These are phyloP conservation scores for Candida glaebosa DNA, from an alignment of 805 yeast genomes.

Conservation along the genomic window DNA sequence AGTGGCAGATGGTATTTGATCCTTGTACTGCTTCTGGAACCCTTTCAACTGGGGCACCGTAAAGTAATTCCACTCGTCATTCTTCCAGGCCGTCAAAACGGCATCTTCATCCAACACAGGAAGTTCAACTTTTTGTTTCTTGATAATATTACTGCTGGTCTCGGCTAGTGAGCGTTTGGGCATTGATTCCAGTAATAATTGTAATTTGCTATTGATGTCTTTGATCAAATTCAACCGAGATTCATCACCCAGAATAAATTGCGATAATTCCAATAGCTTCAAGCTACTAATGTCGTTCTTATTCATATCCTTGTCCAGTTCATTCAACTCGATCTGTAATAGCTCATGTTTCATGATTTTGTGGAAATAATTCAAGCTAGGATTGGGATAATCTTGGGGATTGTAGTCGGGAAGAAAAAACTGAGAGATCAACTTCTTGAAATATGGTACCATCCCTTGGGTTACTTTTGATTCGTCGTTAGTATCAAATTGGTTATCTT, in stretches of 20 bases:
- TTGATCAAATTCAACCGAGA: conserved; percentile 8
- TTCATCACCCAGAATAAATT: conserved; percentile 5
- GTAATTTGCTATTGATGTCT: conserved; percentile 10
- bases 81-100: conserved; percentile 41
- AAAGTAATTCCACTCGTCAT: conserved; percentile 29
- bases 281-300: conserved; percentile 20
- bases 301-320: conserved; percentile 12
- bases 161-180: conserved; percentile 6
- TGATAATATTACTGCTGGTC: not conserved
- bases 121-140: conserved; percentile 1
- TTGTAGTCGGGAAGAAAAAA: conserved; percentile 47
- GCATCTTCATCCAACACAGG: conserved; percentile 27
- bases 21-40: conserved; percentile 35
- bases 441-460: conserved; percentile 15
- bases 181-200: conserved; percentile 9
- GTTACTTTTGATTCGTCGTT: conserved; percentile 11
- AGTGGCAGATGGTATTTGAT: conserved; percentile 30
- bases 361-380: conserved; percentile 65
- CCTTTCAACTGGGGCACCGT: conserved; percentile 41
- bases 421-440: conserved; percentile 27
- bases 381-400: conserved; percentile 61
- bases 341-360: conserved; percentile 61
- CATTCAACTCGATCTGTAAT: conserved; percentile 41
- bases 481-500: conserved; percentile 9
- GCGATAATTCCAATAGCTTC: conserved; percentile 13